Base-by-base conservation (phyloP, 164 flowering plant species). In the Vitis rotundifolia region DNA sequence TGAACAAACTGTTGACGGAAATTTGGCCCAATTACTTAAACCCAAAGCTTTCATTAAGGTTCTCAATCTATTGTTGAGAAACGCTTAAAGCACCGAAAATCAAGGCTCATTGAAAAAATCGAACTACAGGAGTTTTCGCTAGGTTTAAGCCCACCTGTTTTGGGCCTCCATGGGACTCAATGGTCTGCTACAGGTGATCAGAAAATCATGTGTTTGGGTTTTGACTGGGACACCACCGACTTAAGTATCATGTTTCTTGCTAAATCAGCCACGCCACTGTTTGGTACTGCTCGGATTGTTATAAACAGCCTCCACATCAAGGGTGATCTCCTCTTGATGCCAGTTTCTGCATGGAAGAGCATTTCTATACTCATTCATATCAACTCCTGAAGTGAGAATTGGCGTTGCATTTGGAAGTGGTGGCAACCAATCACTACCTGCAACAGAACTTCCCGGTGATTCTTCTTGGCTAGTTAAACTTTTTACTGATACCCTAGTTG, bases 401-500 rank as follows among this genome's bases (percentile, higher is more conserved):
- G 92, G 93, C 73, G 80, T 95, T 73, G 96, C 88, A 63, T 92
- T 94, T 84, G 99, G 99, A 67, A 90, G 97, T 83, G 97, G 97
- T 59, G 94, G 92, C 73, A 88, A 91, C 80, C 99, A 91, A 75
- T 77, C 90, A 3, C 81, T 94, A 70, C 97, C 97, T 65, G 94
- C 90, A 67, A 91, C 97, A 68, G 97, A 92, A 72, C 83, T 92
- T 55, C 98, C 99, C 5, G 99, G 97, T 54, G 97, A 92, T 77
- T 91, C 97, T 73, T 86, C 97, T 73, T 92, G 97, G 98, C 85
- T 94, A 91, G 99, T 94, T 54, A 94, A 91, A 75, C 29, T 94
- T 72, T 76, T 85, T 10, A 88, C 86, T 55, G 97, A 94, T 22
- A 86, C 93, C 64, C 75, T 94, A 68, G 89, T 76, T 8, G 92